These are phyloP conservation scores for Tricholoma sp. DNA, from an alignment of 768 basidiomycete species.

Conservation along the genomic window DNA sequence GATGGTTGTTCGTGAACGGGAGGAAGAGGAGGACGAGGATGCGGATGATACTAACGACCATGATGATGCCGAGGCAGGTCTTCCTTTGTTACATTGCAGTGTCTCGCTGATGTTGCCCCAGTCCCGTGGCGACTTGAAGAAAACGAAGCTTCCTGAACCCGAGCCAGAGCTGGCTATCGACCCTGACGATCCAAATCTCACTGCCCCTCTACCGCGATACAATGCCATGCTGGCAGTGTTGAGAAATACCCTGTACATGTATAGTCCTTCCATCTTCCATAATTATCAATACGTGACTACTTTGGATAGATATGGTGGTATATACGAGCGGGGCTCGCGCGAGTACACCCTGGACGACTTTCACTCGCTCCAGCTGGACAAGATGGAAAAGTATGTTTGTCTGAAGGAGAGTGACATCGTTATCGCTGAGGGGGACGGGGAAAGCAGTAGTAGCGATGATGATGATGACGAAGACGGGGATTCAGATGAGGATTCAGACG, in stretches of 20 bases:
- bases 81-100: background rate
- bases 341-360: constrained; percentile 94
- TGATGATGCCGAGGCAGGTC: background rate
- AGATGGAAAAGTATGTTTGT: constrained; percentile 74
- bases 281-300: background rate
- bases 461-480: constrained; percentile 55
- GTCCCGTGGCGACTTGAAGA: background rate
- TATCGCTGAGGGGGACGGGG: constrained; percentile 57
- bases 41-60: constrained; percentile 1
- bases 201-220: constrained; percentile 68
- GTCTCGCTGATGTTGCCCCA: background rate
- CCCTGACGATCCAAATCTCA: constrained; percentile 59
- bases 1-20: constrained; percentile 7
- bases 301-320: constrained; percentile 72
- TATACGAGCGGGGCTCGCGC: constrained; percentile 73
- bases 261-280: constrained; percentile 19
- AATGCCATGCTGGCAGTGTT: constrained; percentile 87
- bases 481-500: constrained; percentile 48
- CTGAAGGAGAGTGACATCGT: constrained; percentile 61
- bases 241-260: constrained; percentile 85
- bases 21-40: constrained; percentile 15
- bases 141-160: constrained; percentile 1
- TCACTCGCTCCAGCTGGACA: constrained; percentile 73
- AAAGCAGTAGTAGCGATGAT: constrained; percentile 58
- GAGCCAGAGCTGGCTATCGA: constrained; percentile 38